Percentiles rank a stretch among this genome's conserved stretches.
These are phyloP conservation scores for Cercospora canescens DNA, from an alignment of 2,329 filamentous ascomycete species.

Conservation along the genomic window DNA sequence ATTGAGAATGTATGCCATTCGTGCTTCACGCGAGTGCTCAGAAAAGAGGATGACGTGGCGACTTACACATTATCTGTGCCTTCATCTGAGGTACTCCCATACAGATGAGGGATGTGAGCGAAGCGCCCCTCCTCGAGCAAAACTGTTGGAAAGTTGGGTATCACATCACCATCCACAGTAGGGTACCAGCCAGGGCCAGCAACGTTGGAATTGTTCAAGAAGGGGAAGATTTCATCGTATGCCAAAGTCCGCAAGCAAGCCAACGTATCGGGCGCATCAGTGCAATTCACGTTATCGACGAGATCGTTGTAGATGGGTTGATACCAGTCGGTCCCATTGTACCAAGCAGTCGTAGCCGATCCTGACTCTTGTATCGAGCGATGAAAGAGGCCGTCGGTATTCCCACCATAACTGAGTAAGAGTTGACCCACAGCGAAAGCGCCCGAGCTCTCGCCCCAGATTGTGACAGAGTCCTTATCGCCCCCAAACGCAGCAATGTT, in stretches of 20 bases:
- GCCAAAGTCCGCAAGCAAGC: slow-evolving; percentile 61
- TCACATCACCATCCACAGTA: slow-evolving; percentile 57
- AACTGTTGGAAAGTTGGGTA: slow-evolving; percentile 52
- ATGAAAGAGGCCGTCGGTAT: slow-evolving; percentile 50
- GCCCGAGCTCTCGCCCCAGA: slow-evolving; percentile 39
- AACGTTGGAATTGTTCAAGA: slow-evolving; percentile 27
- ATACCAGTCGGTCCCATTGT: slow-evolving; percentile 26
- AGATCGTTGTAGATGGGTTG: slow-evolving; percentile 66
- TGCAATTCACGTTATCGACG: slow-evolving; percentile 39
- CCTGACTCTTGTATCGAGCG: slow-evolving; percentile 48
- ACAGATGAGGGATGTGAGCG: slow-evolving; percentile 60
- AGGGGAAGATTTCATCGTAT: slow-evolving; percentile 26
- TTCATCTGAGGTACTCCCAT: slow-evolving; percentile 67
- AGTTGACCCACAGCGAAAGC: slow-evolving; percentile 47
- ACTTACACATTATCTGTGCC: slow-evolving; percentile 55
- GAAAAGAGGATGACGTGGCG: neutral
- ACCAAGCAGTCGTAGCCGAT: slow-evolving; percentile 24
- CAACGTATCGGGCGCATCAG: slow-evolving; percentile 21
- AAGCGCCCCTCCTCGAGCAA: slow-evolving; percentile 61
- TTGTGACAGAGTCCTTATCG: slow-evolving; percentile 19
- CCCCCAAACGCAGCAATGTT: slow-evolving; percentile 37
- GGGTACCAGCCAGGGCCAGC: slow-evolving; percentile 40
- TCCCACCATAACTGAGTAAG: slow-evolving; percentile 47
- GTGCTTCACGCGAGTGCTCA: neutral
- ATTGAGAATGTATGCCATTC: neutral